Conservation (phyloP, 2,329 filamentous ascomycete genomes). For the Lachnellula arida region DNA sequence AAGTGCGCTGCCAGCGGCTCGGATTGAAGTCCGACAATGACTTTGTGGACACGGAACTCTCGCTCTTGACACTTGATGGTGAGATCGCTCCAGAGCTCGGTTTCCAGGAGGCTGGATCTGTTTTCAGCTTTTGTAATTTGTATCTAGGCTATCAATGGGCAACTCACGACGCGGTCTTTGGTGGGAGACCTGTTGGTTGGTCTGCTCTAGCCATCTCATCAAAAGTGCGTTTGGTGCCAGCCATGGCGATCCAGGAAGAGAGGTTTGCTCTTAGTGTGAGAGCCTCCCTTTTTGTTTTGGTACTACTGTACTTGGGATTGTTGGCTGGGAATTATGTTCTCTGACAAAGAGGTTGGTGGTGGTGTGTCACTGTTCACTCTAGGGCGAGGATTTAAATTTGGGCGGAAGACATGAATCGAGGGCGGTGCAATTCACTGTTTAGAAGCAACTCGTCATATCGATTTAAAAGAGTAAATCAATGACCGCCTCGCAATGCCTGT, state of each 20-base stretch:
- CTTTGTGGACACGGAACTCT: conserved; percentile 15
- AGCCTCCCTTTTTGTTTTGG: background rate
- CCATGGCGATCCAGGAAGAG: background rate
- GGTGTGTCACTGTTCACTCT: too few species aligned
- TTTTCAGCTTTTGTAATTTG: background rate
- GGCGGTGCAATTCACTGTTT: too few species aligned
- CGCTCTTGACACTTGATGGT: conserved; percentile 13
- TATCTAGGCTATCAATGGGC: background rate
- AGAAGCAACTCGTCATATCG: too few species aligned
- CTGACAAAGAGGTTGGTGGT: too few species aligned
- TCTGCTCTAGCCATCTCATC: background rate
- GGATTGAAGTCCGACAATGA: conserved; percentile 18
- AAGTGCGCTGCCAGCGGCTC: conserved; percentile 16
- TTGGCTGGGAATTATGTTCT: background rate
- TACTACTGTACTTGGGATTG: background rate
- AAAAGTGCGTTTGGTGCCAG: background rate
- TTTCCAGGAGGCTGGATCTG: background rate
- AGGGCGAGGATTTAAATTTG: too few species aligned
- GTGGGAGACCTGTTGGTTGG: background rate
- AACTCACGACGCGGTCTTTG: background rate
- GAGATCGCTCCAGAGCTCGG: conserved; percentile 11
- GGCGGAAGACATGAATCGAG: too few species aligned
- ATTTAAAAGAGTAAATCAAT: too few species aligned
- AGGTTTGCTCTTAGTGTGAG: background rate
- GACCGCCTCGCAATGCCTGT: too few species aligned